phyloP scores from a whole-genome alignment of 495 filamentous ascomycete species.

The Lepidopterella palustris region DNA sequence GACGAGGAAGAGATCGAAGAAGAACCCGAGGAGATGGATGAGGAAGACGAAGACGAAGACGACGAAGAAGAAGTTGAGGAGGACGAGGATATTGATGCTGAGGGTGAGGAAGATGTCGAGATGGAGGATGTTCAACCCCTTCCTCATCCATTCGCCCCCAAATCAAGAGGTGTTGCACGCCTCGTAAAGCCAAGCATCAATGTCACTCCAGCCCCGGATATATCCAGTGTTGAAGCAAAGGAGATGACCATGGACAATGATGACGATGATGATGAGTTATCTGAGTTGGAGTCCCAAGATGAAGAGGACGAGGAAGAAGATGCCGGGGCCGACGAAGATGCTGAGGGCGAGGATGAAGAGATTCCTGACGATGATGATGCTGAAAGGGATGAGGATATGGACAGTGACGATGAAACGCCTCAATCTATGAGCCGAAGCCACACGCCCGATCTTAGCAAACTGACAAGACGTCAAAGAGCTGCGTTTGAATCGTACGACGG shows the following conservation, averaged over 20 bases:
- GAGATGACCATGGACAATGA: constrained; percentile 52
- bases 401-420: constrained; percentile 56
- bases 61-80: constrained; percentile 52
- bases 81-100: constrained; percentile 45
- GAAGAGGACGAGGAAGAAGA: constrained; percentile 51
- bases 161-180: constrained; percentile 12
- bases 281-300: constrained; percentile 38
- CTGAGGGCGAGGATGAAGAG: constrained; percentile 46
- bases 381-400: constrained; percentile 53
- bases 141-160: constrained; percentile 30
- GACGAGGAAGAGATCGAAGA: constrained; percentile 52
- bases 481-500: constrained; percentile 58
- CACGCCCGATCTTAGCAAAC: constrained; percentile 72
- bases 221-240: constrained; percentile 50
- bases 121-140: constrained; percentile 40
- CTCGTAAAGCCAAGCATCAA: constrained; percentile 34
- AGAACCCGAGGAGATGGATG: constrained; percentile 41
- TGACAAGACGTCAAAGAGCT: constrained; percentile 82
- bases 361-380: constrained; percentile 35
- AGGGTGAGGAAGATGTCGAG: constrained; percentile 37
- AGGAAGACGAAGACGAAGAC: constrained; percentile 49
- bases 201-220: constrained; percentile 37
- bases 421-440: constrained; percentile 52
- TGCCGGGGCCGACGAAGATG: constrained; percentile 49
- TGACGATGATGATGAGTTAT: constrained; percentile 42